Conservation (phyloP, 2,329 filamentous ascomycete genomes). For the Diplodia seriata region DNA sequence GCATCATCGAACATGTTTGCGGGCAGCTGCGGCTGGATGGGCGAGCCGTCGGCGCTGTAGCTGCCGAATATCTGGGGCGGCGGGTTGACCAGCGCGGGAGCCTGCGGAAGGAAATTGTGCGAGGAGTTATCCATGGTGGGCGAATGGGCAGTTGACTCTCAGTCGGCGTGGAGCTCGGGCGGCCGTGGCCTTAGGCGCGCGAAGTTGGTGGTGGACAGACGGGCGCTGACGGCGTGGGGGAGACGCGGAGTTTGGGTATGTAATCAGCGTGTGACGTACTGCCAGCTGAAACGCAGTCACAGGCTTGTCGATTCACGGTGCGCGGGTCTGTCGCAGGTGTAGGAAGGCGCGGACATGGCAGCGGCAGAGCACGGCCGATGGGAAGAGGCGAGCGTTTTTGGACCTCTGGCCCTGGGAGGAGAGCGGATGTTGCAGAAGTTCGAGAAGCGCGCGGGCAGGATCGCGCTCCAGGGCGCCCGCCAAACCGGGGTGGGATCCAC, state of each 20-base stretch:
- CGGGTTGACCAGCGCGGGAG: slow-evolving; percentile 48
- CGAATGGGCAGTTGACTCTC: not conserved
- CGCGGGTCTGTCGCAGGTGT: slow-evolving; percentile 36
- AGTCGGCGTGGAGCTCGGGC: not conserved
- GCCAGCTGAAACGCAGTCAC: slow-evolving; percentile 23
- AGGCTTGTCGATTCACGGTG: slow-evolving; percentile 28
- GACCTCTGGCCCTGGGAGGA: slow-evolving; percentile 25
- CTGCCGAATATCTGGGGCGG: slow-evolving; percentile 51
- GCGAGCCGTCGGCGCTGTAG: slow-evolving; percentile 47
- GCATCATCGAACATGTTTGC: slow-evolving; percentile 52
- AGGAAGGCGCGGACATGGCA: slow-evolving; percentile 35
- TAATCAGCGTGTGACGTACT: slow-evolving; percentile 39
- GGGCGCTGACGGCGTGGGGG: slow-evolving; percentile 35
- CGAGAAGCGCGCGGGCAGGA: not conserved
- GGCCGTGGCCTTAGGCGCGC: slow-evolving; percentile 19
- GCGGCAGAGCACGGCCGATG: slow-evolving; percentile 42
- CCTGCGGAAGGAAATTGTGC: slow-evolving; percentile 38
- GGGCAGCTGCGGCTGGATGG: slow-evolving; percentile 42
- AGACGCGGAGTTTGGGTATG: slow-evolving; percentile 29
- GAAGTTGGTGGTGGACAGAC: slow-evolving; percentile 25
- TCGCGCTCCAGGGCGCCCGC: slow-evolving; percentile 26
- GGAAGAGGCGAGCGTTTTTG: slow-evolving; percentile 34
- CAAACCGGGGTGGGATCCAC: slow-evolving; percentile 12
- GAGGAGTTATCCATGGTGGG: slow-evolving; percentile 43
- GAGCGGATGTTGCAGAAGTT: slow-evolving; percentile 34